Evolutionary conservation across 345 rosid genomes (phyloP), one percentile per base, ranked within the genome.

Genomic region (Nephelium lappaceum): DNA sequence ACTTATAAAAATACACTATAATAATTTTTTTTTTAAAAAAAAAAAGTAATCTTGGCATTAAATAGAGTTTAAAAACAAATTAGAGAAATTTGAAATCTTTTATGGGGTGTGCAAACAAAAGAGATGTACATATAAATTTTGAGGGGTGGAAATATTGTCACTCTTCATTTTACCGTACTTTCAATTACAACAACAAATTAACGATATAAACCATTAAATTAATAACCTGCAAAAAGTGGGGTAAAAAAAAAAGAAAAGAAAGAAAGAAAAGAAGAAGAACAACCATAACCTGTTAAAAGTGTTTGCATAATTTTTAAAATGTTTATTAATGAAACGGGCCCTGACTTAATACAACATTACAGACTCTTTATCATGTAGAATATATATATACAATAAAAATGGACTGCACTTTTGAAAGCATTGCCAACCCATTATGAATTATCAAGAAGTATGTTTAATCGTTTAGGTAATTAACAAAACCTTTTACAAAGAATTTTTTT

Each of bases 351-450:
- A 72, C 18, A 57, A 55, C 49, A 55, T 58, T 14, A 62, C 23
- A 60, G 16, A 68, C 68, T n/a, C 18, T 39, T 61, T 58, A 72
- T 62, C 72, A 69, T 53, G 11, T 25, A 51, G 11, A 45, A 45
- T 45, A 78, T 45, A 45, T 9, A 25, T 64, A 19, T 53, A 72
- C 72, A 74, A 70, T 43, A 18, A 24, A 64, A 62, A 47, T 74
- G 81, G 81, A 74, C 73, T 86, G 53, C 80, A 83, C 86, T 81
- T 75, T 72, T 77, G 36, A 76, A 76, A 27, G 58, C 75, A 76
- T 61, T 73, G 81, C 81, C 84, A 81, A 73, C 81, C 58, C 39
- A 73, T 73, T 67, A 67, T 45, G 70, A 75, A 75, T 69, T 74
- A 38, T 62, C 64, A 23, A 1, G 57, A 83, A 81, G 79, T 76